phyloP scores from a whole-genome alignment of 768 basidiomycete species.

The Agaricus sinodeliciosus region DNA sequence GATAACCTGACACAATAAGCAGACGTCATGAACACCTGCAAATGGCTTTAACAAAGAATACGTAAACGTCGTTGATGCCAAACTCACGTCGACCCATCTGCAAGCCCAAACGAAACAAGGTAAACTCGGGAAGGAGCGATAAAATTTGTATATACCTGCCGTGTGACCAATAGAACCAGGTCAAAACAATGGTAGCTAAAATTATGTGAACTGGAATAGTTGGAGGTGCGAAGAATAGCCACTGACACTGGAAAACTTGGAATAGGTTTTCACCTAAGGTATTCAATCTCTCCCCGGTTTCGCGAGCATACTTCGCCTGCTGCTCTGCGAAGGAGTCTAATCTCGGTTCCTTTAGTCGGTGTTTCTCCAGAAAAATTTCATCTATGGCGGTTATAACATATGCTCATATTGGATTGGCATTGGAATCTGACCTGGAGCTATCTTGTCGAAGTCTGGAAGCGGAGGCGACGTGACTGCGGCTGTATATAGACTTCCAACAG shows the following conservation, averaged over 20 bases:
- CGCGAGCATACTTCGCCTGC: slow-evolving; percentile 51
- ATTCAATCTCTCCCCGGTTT: slow-evolving; percentile 40
- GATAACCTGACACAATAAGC: slow-evolving; percentile 50
- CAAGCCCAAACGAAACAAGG: not conserved
- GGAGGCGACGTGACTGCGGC: slow-evolving; percentile 57
- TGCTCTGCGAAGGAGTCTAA: slow-evolving; percentile 61
- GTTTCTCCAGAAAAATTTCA: slow-evolving; percentile 46
- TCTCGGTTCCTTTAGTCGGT: slow-evolving; percentile 36
- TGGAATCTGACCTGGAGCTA: slow-evolving; percentile 33
- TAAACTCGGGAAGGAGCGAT: slow-evolving; percentile 9
- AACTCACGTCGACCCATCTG: slow-evolving; percentile 69
- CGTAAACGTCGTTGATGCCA: not conserved
- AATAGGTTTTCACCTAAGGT: slow-evolving; percentile 49
- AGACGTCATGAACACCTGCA: slow-evolving; percentile 53
- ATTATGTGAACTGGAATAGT: not conserved
- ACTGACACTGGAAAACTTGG: slow-evolving; percentile 54
- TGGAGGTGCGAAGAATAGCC: not conserved
- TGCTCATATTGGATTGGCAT: not conserved
- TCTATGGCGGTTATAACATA: slow-evolving; percentile 23
- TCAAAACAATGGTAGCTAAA: slow-evolving; percentile 54
- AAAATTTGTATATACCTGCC: slow-evolving; percentile 42
- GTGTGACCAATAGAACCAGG: slow-evolving; percentile 73
- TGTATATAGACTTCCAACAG: slow-evolving; percentile 70
- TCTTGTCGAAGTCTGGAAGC: slow-evolving; percentile 40
- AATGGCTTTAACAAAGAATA: not conserved